These are phyloP conservation scores for Ballota nigra DNA, from an alignment of 257 asterid genomes.

Conservation along the genomic window DNA sequence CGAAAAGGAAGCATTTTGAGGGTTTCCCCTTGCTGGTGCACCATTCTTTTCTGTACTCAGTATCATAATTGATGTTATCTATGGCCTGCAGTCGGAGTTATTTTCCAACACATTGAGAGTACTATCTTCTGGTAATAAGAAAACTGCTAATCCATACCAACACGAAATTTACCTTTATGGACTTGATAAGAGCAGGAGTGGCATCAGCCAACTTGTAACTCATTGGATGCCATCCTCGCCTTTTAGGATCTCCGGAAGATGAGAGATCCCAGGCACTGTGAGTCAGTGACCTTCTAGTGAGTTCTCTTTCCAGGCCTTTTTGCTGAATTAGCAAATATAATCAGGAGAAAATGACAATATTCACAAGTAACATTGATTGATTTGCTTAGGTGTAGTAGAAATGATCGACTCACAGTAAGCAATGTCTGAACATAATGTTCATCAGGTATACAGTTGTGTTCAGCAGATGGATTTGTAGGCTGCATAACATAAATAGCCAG, in stretches of 20 bases:
- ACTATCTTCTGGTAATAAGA: background rate
- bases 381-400: background rate
- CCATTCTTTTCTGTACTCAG: constrained; percentile 96
- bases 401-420: constrained; percentile 64
- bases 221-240: constrained; percentile 97
- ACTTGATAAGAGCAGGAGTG: constrained; percentile 61
- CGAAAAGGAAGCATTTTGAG: constrained; percentile 87
- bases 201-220: constrained; percentile 91
- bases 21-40: constrained; percentile 93
- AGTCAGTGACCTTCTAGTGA: constrained; percentile 82
- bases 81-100: constrained; percentile 43
- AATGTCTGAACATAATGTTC: constrained; percentile 97
- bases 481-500: constrained; percentile 32
- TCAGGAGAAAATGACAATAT: constrained; percentile 9
- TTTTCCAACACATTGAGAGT: background rate
- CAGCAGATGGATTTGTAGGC: constrained; percentile 73
- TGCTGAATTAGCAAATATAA: constrained; percentile 44
- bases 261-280: constrained; percentile 91
- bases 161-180: constrained; percentile 69
- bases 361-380: constrained; percentile 1
- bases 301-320: constrained; percentile 67
- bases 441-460: constrained; percentile 97
- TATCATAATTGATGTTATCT: constrained; percentile 82
- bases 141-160: background rate
- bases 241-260: constrained; percentile 60